Percentiles rank a stretch among this genome's conserved stretches.
phyloP scores from a whole-genome alignment of 352 stramenopile genomes.

The Globisporangium uncinulatum region DNA sequence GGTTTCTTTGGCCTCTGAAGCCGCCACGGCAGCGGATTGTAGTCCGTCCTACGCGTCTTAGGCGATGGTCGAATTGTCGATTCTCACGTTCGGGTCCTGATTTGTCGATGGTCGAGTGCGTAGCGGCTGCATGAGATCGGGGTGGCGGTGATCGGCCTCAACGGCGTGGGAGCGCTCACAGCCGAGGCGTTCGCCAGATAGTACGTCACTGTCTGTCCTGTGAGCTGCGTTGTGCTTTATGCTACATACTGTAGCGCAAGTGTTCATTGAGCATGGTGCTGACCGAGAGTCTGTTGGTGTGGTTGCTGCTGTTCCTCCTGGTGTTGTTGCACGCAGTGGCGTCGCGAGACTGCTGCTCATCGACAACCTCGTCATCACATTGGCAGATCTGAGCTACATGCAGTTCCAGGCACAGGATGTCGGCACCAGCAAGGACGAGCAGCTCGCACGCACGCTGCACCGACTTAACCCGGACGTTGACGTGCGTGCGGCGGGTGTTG shows the following conservation, averaged over 20 bases:
- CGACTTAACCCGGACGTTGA: constrained; percentile 29
- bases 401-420: constrained; percentile 25
- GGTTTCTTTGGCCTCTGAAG: too few species aligned
- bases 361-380: constrained; percentile 20
- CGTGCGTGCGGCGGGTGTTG: constrained; percentile 14
- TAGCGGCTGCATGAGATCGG: constrained; percentile 28
- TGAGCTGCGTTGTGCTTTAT: too few species aligned
- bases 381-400: constrained; percentile 11
- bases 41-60: background rate
- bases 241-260: too few species aligned
- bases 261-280: too few species aligned
- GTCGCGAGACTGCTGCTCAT: constrained; percentile 30
- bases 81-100: background rate
- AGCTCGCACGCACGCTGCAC: constrained; percentile 15
- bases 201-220: constrained; percentile 10
- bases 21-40: background rate
- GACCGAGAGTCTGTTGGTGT: background rate
- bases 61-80: background rate
- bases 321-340: constrained; percentile 19
- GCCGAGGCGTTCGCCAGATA: constrained; percentile 35
- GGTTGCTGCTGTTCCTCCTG: background rate
- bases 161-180: constrained; percentile 33
- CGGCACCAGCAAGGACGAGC: constrained; percentile 24
- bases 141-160: constrained; percentile 35
- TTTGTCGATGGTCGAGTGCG: background rate